These are phyloP conservation scores for Verbascum thapsus DNA, from an alignment of 257 asterid species.

Conservation along the genomic window DNA sequence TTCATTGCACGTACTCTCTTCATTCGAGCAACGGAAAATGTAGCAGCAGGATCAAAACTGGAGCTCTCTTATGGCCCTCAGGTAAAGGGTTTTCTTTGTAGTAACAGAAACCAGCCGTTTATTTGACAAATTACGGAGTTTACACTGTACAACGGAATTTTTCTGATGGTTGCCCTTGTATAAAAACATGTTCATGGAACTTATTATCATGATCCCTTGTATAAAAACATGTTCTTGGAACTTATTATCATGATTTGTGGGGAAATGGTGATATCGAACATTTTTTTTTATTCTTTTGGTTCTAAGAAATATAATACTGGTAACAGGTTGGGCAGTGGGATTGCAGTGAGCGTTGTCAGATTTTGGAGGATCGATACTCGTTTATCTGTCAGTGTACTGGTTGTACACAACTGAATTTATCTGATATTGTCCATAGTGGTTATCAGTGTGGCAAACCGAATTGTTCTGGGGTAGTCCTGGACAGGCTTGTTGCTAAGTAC, in stretches of 20 bases:
- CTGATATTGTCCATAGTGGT: slow-evolving; percentile 74
- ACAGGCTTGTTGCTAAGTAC: slow-evolving; percentile 44
- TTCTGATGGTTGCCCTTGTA: slow-evolving; percentile 10
- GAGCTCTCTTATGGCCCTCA: slow-evolving; percentile 95
- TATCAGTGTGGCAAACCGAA: slow-evolving; percentile 61
- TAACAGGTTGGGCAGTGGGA: slow-evolving; percentile 82
- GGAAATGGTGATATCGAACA: background rate
- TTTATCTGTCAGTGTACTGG: slow-evolving; percentile 81
- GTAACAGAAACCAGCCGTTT: background rate
- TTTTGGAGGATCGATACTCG: slow-evolving; percentile 69
- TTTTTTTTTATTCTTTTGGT: background rate
- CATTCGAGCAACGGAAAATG: slow-evolving; percentile 71
- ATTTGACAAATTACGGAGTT: slow-evolving; percentile 8
- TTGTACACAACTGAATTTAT: slow-evolving; percentile 63
- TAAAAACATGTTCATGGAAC: background rate
- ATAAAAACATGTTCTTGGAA: background rate
- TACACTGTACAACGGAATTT: slow-evolving; percentile 22
- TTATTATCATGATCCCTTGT: slow-evolving; percentile 13
- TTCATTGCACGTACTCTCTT: slow-evolving; percentile 82
- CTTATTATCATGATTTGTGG: slow-evolving; percentile 15
- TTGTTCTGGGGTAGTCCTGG: slow-evolving; percentile 78
- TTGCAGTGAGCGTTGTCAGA: slow-evolving; percentile 59
- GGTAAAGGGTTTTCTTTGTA: slow-evolving; percentile 47
- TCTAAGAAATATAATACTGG: slow-evolving; percentile 21
- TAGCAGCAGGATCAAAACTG: slow-evolving; percentile 63